These are phyloP conservation scores for Debaryomyces hansenii DNA, from an alignment of 805 yeast genomes.

Conservation along the genomic window DNA sequence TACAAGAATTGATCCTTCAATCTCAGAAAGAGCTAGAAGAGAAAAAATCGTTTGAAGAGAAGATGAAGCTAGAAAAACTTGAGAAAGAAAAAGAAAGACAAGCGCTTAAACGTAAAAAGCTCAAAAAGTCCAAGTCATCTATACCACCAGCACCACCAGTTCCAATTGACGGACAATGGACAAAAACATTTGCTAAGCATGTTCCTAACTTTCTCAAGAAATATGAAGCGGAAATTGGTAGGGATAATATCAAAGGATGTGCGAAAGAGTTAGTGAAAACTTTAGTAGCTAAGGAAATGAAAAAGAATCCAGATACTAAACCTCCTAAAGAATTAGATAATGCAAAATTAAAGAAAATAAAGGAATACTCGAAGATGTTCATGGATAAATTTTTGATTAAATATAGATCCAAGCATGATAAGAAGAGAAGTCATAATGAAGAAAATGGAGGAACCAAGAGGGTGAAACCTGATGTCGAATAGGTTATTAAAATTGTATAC, in stretches of 20 bases:
- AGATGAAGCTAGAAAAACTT: slow-evolving; percentile 18
- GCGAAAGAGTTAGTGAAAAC: slow-evolving; percentile 75
- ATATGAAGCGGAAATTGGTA: slow-evolving; percentile 65
- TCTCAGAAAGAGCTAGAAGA: slow-evolving; percentile 30
- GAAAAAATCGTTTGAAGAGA: slow-evolving; percentile 26
- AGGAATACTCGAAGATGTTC: slow-evolving; percentile 58
- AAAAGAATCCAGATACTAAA: slow-evolving; percentile 36
- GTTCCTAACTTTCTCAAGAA: slow-evolving; percentile 79
- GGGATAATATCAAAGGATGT: slow-evolving; percentile 71
- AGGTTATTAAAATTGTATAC: too few relatives aligned
- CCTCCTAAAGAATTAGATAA: slow-evolving; percentile 59
- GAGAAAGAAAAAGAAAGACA: slow-evolving; percentile 20
- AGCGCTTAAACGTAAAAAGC: slow-evolving; percentile 7
- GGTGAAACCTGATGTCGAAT: neutral
- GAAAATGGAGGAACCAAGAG: neutral
- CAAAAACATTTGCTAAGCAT: slow-evolving; percentile 58
- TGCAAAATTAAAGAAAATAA: slow-evolving; percentile 70
- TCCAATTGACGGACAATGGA: slow-evolving; percentile 38
- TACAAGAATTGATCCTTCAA: slow-evolving; percentile 37
- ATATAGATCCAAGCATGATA: slow-evolving; percentile 39
- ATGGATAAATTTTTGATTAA: slow-evolving; percentile 66
- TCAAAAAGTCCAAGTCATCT: slow-evolving; percentile 2
- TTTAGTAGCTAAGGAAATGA: slow-evolving; percentile 68
- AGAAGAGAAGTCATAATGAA: slow-evolving; percentile 12
- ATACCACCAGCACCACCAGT: slow-evolving; percentile 5